A percentile compares a stretch with the other conserved stretches of the same genome.
phyloP scores from a whole-genome alignment of 192 early-diverging fungal species.

The Thamnidium elegans region DNA sequence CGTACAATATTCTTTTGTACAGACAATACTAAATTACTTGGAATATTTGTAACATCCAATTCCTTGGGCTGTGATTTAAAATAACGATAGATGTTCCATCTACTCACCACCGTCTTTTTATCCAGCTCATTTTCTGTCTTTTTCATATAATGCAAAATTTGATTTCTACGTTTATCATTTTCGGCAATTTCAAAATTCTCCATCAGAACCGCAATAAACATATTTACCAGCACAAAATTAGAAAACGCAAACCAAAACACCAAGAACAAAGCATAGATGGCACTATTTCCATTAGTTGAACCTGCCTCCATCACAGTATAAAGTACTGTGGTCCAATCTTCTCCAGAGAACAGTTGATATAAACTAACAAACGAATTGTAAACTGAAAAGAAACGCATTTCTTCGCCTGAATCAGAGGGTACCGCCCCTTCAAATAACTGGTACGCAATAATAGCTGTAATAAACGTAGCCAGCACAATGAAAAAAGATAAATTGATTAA shows the following conservation, averaged over 20 bases:
- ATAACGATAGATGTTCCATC: conserved; percentile 51
- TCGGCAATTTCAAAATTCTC: conserved; percentile 64
- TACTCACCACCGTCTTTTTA: conserved; percentile 41
- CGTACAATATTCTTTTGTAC: conserved; percentile 50
- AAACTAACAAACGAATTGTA: conserved; percentile 53
- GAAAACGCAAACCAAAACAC: conserved; percentile 54
- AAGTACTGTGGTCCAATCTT: conserved; percentile 58
- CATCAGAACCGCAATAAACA: conserved; percentile 65
- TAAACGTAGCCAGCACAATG: conserved; percentile 46
- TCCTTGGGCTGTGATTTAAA: conserved; percentile 49
- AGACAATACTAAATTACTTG: conserved; percentile 38
- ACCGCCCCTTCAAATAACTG: conserved; percentile 42
- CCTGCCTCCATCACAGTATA: conserved; percentile 48
- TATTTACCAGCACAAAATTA: conserved; percentile 60
- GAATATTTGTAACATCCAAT: conserved; percentile 40
- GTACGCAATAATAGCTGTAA: conserved; percentile 46
- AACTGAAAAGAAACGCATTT: conserved; percentile 48
- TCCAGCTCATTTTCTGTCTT: conserved; percentile 32
- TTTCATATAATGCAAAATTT: conserved; percentile 43
- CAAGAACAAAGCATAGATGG: conserved; percentile 47
- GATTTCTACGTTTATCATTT: conserved; percentile 49
- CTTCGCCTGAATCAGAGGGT: conserved; percentile 11
- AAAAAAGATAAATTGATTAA: conserved; percentile 58
- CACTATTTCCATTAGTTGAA: conserved; percentile 26
- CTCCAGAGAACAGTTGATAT: conserved; percentile 63